Evolutionary conservation across 2,329 filamentous ascomycete genomes (phyloP), one percentile per base, ranked within the genome.

Genomic region (Stemphylium vesicarium): DNA sequence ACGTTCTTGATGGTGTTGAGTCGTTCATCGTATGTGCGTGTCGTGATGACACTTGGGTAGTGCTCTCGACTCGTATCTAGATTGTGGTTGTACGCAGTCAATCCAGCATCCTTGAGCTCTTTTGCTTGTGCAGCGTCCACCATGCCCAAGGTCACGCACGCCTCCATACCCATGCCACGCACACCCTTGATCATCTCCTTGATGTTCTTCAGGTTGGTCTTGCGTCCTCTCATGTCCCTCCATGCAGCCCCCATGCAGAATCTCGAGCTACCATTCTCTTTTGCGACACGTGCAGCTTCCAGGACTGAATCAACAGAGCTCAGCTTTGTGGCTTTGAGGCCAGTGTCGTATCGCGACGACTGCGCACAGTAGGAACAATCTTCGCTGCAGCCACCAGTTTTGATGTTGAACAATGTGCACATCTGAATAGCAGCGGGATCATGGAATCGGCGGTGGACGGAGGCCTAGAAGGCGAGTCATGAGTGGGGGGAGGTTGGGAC

Each of bases 171-270:
- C 83, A 96, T 83, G 0, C 78, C 88, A 22, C 88, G 84, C 16
- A 96, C 91, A 1, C 92, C 92, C 51, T 85, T 82, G 4, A 96
- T 86, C 92, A 96, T 96, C 47, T 85, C 86, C 70, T 90, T 90
- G 75, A 96, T 88, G 75, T 95, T 95, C 76, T 87, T 88, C 47
- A 96, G 79, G 61, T 86, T 88, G 39, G 89, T 91, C 78, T 93
- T 95, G 62, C 92, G 89, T 15, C 92, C 92, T 12, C 91, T 88
- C 92, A 96, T 96, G 76, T 96, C 92, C 33, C 92, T 82, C 92
- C 92, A 96, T 0, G 92, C 92, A 3, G 92, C 92, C 8, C 92
- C 92, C 92, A 96, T 96, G 79, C 92, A 96, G 83, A 96, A 96
- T 2, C 92, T 86, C 8, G 91, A 96, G 79, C 89, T 92, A 44